These are phyloP conservation scores for Penicillium canescens DNA, from an alignment of 495 filamentous ascomycete species.

Conservation along the genomic window DNA sequence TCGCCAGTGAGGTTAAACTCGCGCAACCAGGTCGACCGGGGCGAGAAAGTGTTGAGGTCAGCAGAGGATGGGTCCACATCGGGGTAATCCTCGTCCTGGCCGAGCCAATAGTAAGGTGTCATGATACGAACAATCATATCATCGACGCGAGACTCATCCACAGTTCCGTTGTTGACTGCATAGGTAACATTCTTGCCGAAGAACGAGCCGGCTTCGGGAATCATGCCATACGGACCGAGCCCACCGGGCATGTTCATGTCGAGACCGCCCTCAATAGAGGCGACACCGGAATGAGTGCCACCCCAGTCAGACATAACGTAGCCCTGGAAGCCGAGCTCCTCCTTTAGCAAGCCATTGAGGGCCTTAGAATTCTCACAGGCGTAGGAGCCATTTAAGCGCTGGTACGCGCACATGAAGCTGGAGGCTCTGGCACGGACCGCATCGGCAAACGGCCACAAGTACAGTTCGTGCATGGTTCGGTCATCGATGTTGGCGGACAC, in stretches of 20 bases:
- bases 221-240: conserved; percentile 16
- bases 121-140: conserved; percentile 54
- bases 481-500: conserved; percentile 62
- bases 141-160: conserved; percentile 58
- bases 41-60: conserved; percentile 73
- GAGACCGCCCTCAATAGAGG: conserved; percentile 54
- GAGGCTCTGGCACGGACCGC: conserved; percentile 61
- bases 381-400: conserved; percentile 65
- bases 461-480: conserved; percentile 76
- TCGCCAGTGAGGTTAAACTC: conserved; percentile 55
- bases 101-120: conserved; percentile 52
- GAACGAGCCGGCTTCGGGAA: conserved; percentile 44
- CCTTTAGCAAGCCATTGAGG: conserved; percentile 63
- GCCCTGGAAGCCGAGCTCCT: conserved; percentile 66
- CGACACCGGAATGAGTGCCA: conserved; percentile 56
- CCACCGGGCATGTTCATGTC: conserved; percentile 63
- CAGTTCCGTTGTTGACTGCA: conserved; percentile 54
- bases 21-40: conserved; percentile 54
- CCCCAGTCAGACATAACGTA: conserved; percentile 68
- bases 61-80: conserved; percentile 42
- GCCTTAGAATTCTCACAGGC: conserved; percentile 63
- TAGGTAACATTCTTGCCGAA: conserved; percentile 45
- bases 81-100: conserved; percentile 49
- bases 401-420: conserved; percentile 71
- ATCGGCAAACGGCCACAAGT: conserved; percentile 75